Evolutionary conservation across 108 stramenopile species (phyloP).

Genomic region (Parmales sp.): DNA sequence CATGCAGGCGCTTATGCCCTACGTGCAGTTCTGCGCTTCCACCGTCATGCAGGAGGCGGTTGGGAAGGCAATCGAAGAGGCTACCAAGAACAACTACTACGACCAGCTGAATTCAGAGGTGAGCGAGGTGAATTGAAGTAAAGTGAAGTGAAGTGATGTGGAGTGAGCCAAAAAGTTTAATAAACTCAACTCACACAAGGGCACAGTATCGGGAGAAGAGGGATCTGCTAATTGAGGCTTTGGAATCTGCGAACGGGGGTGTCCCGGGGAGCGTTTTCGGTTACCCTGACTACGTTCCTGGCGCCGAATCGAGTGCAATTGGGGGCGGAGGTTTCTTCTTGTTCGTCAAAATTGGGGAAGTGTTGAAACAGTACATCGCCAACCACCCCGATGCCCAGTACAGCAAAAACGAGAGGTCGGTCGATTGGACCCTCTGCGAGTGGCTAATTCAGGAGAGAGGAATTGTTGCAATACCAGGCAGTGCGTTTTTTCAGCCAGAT

Average conservation of each 20-base stretch:
- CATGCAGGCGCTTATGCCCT: slow-evolving; percentile 66
- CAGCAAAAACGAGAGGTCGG: slow-evolving; percentile 23
- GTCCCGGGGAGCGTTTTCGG: slow-evolving; percentile 57
- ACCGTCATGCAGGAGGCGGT: slow-evolving; percentile 87
- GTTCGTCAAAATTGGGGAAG: slow-evolving; percentile 67
- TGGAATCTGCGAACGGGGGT: slow-evolving; percentile 26
- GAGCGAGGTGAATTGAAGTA: background rate
- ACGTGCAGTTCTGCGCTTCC: slow-evolving; percentile 92
- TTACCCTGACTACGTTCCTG: too few relatives aligned
- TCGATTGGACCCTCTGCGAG: slow-evolving; percentile 79
- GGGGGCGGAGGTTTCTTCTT: slow-evolving; percentile 93
- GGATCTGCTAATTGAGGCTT: slow-evolving; percentile 36
- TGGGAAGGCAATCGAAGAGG: slow-evolving; percentile 58
- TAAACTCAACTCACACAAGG: slow-evolving; percentile 23
- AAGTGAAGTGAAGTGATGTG: background rate
- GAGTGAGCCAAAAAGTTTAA: slow-evolving; percentile 20
- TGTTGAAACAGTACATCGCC: slow-evolving; percentile 23
- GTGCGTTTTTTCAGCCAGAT: too few relatives aligned
- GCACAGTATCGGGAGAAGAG: slow-evolving; percentile 72
- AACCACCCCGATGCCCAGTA: slow-evolving; percentile 26
- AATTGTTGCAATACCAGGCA: too few relatives aligned
- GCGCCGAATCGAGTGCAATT: slow-evolving; percentile 49
- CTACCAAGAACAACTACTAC: slow-evolving; percentile 65
- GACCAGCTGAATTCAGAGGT: slow-evolving; percentile 39
- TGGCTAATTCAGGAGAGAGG: slow-evolving; percentile 90